Percentiles rank a stretch among this genome's conserved stretches.
phyloP scores from a whole-genome alignment of 2,329 filamentous ascomycete species.

The Colletotrichum incanum region DNA sequence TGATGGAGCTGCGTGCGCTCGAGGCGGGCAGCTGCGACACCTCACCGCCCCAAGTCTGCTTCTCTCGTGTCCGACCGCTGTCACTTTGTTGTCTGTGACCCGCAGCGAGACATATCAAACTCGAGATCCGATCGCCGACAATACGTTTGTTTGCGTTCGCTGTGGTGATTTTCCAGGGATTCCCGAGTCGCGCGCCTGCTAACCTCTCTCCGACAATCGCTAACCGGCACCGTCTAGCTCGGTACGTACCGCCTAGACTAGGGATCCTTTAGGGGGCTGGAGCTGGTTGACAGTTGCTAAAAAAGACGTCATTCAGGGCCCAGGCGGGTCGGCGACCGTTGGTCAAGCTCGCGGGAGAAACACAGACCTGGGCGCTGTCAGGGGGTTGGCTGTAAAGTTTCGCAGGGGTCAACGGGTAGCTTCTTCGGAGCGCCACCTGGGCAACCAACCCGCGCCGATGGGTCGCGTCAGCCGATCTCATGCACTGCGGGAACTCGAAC shows the following conservation, averaged over 20 bases:
- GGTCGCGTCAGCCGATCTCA: slow-evolving; percentile 9
- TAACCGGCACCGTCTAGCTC: background rate
- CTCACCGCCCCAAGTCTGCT: slow-evolving; percentile 31
- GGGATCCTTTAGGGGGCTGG: slow-evolving; percentile 7
- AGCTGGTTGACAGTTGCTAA: slow-evolving; percentile 10
- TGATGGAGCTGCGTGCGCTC: slow-evolving; percentile 32
- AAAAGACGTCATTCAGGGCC: slow-evolving; percentile 26
- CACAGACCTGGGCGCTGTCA: slow-evolving; percentile 18
- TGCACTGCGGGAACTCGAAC: slow-evolving; percentile 9
- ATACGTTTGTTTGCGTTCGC: slow-evolving; percentile 14
- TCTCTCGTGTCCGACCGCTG: slow-evolving; percentile 26
- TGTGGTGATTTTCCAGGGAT: background rate
- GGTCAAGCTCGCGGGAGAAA: slow-evolving; percentile 23
- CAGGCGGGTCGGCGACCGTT: slow-evolving; percentile 3
- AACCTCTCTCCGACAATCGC: background rate
- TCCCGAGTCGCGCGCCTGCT: background rate
- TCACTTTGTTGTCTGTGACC: slow-evolving; percentile 25
- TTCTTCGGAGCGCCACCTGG: slow-evolving; percentile 5
- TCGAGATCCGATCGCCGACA: slow-evolving; percentile 23
- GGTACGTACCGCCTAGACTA: slow-evolving; percentile 5
- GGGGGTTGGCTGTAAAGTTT: slow-evolving; percentile 22
- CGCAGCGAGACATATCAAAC: slow-evolving; percentile 33
- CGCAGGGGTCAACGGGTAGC: slow-evolving; percentile 28
- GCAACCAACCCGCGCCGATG: slow-evolving; percentile 5
- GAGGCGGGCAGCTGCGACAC: slow-evolving; percentile 27